Conservation (phyloP, 371 early-diverging fungal species). For the Mortierella sp. region DNA sequence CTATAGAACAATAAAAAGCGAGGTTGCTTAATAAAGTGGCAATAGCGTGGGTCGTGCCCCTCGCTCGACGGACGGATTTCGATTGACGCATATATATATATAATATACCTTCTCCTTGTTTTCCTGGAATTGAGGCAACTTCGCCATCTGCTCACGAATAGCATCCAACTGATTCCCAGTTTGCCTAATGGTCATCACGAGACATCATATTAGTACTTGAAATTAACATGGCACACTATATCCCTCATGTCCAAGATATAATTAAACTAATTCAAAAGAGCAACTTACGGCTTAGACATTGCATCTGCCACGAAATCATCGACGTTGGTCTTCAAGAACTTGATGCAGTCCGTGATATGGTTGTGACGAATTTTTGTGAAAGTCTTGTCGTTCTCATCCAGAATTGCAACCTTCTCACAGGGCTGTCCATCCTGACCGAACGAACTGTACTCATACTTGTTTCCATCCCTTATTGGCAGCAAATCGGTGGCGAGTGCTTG, state of each 20-base stretch:
- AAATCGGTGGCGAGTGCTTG: conserved; percentile 94
- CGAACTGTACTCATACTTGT: conserved; percentile 70
- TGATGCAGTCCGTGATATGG: conserved; percentile 94
- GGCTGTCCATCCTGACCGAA: conserved; percentile 49
- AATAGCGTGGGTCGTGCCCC: no score
- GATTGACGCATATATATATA: no score
- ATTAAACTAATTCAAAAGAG: no score
- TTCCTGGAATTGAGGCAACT: conserved; percentile 95
- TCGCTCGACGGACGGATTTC: no score
- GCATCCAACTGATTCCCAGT: conserved; percentile 75
- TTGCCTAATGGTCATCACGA: conserved; percentile 13
- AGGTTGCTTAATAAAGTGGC: no score
- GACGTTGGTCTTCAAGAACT: conserved; percentile 83
- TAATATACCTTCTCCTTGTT: conserved; percentile 69
- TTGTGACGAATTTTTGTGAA: conserved; percentile 89
- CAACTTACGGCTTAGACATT: conserved; percentile 44
- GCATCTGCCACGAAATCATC: conserved; percentile 71
- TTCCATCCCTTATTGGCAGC: conserved; percentile 77
- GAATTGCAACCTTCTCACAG: conserved; percentile 33
- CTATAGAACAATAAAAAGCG: not conserved
- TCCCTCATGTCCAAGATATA: no score
- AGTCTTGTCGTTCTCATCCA: conserved; percentile 79
- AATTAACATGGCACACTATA: no score
- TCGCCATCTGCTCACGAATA: conserved; percentile 88
- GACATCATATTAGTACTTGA: no score